phyloP scores from a whole-genome alignment of 495 filamentous ascomycete species.

The Neurospora terricola region DNA sequence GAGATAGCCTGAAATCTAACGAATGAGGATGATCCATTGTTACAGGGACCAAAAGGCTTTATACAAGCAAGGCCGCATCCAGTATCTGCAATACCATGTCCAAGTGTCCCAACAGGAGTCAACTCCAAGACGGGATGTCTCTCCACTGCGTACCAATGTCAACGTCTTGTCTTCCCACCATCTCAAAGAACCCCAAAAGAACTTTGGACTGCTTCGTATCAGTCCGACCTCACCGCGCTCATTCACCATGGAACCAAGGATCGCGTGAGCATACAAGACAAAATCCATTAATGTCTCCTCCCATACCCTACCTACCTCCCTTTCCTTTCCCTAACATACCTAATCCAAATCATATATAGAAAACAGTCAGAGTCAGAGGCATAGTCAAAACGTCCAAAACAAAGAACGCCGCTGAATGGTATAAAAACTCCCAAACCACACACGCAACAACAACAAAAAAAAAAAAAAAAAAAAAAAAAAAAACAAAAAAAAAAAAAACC shows the following conservation, averaged over 20 bases:
- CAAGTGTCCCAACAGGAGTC: not conserved
- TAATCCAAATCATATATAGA: not conserved
- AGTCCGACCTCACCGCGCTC: too few species aligned
- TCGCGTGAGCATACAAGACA: not conserved
- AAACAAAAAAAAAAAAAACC: too few species aligned
- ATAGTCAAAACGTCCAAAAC: not conserved
- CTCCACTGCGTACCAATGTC: too few species aligned
- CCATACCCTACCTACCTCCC: not conserved
- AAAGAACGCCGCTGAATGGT: not conserved
- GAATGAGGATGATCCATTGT: too few species aligned
- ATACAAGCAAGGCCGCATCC: not conserved
- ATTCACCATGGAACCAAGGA: too few species aligned
- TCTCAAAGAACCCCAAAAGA: too few species aligned
- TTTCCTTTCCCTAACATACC: not conserved
- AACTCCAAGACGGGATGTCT: not conserved
- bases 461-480: too few species aligned
- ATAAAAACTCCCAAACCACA: not conserved
- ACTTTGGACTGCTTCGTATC: too few species aligned
- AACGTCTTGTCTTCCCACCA: too few species aligned
- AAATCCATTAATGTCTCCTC: not conserved
- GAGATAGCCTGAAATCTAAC: too few species aligned
- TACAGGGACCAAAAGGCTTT: not conserved
- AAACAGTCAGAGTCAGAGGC: not conserved
- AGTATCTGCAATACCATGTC: not conserved
- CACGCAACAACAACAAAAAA: too few species aligned